Evolutionary conservation across 1,284 basidiomycete genomes (phyloP).

Genomic region (Rhodotorula sp.): DNA sequence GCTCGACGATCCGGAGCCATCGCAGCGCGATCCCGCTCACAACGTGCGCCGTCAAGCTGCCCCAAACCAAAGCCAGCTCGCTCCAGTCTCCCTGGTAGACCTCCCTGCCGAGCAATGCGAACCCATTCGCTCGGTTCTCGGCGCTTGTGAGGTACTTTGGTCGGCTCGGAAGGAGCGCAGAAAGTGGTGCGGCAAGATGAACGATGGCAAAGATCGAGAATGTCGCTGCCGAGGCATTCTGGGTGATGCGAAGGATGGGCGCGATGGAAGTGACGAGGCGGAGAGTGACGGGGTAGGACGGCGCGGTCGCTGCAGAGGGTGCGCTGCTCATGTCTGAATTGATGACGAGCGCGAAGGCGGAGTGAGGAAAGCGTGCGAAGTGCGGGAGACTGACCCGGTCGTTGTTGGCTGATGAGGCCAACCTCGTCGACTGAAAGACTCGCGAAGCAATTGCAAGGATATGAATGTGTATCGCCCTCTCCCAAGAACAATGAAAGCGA

Average conservation of each 20-base stretch:
- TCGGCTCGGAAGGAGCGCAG: constrained; percentile 26
- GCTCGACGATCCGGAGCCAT: constrained; percentile 13
- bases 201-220: constrained; percentile 41
- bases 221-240: constrained; percentile 30
- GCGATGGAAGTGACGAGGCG: not conserved
- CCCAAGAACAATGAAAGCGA: too few relatives aligned
- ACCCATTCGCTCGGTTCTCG: constrained; percentile 33
- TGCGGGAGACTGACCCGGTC: not conserved
- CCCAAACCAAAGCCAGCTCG: constrained; percentile 41
- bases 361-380: not conserved
- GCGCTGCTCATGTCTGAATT: not conserved
- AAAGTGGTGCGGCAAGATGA: constrained; percentile 39
- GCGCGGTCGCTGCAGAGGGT: not conserved
- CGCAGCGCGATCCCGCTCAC: constrained; percentile 29
- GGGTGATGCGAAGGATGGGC: constrained; percentile 16
- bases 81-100: constrained; percentile 39
- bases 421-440: not conserved
- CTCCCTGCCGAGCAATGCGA: constrained; percentile 42
- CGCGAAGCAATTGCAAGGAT: not conserved
- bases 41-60: constrained; percentile 36
- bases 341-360: not conserved
- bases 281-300: not conserved
- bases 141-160: constrained; percentile 10
- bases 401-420: not conserved
- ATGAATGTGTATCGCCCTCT: not conserved